Percentiles rank a stretch among this genome's conserved stretches.
Conservation (phyloP, 2,329 filamentous ascomycete species). For the Fusarium musae region DNA sequence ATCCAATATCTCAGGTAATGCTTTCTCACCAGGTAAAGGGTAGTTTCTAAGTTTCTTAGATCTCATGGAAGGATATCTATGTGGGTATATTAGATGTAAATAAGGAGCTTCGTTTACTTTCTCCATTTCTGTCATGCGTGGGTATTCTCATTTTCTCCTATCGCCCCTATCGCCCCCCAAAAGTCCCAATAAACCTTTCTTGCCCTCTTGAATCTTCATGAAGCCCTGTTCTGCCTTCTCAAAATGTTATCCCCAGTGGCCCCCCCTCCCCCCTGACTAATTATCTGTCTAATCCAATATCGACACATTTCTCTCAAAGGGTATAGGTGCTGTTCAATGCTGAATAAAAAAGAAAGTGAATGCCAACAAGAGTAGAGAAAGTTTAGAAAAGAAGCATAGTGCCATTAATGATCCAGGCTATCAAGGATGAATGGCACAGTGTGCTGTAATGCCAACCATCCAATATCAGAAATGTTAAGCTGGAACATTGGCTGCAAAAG, state of each 20-base stretch:
- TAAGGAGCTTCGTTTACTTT: not conserved
- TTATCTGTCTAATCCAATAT: constrained; percentile 6
- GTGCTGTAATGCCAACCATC: constrained; percentile 5
- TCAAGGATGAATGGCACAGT: not conserved
- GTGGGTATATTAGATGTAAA: constrained; percentile 3
- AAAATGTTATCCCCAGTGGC: not conserved
- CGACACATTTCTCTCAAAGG: constrained; percentile 11
- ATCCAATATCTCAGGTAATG: not conserved
- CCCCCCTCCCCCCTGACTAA: not conserved
- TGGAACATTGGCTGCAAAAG: constrained; percentile 10
- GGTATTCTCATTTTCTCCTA: not conserved
- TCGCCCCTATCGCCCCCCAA: not conserved
- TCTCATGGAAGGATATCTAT: not conserved
- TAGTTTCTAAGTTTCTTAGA: not conserved
- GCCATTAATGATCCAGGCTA: not conserved
- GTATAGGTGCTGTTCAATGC: constrained; percentile 24
- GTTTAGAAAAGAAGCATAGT: not conserved
- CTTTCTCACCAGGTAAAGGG: not conserved
- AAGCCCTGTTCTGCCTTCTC: not conserved
- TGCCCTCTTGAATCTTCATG: not conserved
- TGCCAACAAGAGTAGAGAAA: not conserved
- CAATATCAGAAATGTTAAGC: constrained; percentile 2
- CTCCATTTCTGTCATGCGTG: not conserved
- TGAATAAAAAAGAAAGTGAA: not conserved
- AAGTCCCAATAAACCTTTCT: not conserved